Evolutionary conservation across 441 rosid species (phyloP), one percentile per base, ranked within the genome.

Genomic region (Euphorbia schlechtendalii): DNA sequence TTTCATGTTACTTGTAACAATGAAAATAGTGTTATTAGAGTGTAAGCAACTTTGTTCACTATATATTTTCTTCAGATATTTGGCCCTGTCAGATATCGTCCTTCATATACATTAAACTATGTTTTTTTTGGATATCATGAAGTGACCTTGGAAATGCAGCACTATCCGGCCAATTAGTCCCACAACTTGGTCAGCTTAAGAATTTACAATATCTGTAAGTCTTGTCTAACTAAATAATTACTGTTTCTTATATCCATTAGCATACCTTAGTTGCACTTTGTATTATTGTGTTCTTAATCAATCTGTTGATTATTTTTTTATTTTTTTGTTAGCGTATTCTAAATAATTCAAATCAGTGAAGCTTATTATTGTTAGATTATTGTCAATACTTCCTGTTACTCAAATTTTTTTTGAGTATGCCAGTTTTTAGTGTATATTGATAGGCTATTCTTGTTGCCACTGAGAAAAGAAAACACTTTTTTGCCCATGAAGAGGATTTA

Each of bases 61-160:
- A 46, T n/a, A 5, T n/a, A n/a, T n/a, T 52, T 54, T 52, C 15
- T 45, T n/a, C 17, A 25, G 24, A 34, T 38, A 52, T 10, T 57
- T 59, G 18, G n/a, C 14, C 22, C 45, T 28, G 41, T 22, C 51
- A 28, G 46, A 41, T 32, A 48, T 36, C 43, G 20, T 46, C n/a
- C 28, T 54, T 2, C 27, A 61, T 11, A 51, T 41, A 51, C 14
- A 36, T 49, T 56, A 22, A 59, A 17, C 28, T 28, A 32, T 15
- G 34, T 36, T 63, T 28, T 40, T 27, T 43, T 59, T 34, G 48
- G 28, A 9, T 32, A n/a, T n/a, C n/a, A 24, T 64, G 54, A 83
- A 92, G 98, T 15, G 98, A 92, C 75, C 92, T 92, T 64, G 98
- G 98, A 65, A 92, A 92, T 80, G 98, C 96, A 8, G 92, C 89